phyloP scores from a whole-genome alignment of 805 yeast genomes.

The Candida sanyiensis region DNA sequence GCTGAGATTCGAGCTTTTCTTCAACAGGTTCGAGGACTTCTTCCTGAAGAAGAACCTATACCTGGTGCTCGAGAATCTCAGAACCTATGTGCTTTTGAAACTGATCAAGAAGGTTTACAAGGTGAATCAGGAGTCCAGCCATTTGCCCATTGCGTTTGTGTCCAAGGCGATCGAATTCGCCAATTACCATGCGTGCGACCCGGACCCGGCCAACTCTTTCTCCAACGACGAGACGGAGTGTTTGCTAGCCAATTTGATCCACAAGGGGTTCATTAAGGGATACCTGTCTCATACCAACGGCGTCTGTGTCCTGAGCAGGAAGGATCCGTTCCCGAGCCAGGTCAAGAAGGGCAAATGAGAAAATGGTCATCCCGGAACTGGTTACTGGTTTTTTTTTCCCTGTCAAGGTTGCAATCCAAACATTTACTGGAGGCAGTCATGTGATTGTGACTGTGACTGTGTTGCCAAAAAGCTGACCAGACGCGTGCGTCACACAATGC shows the following conservation, averaged over 20 bases:
- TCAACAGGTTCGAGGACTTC: conserved; percentile 41
- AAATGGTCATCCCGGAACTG: no score
- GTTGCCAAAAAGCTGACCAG: no score
- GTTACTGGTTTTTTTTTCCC: no score
- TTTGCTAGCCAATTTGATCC: conserved; percentile 58
- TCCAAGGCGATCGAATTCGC: conserved; percentile 39
- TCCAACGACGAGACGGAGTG: conserved; percentile 58
- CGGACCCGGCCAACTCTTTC: conserved; percentile 18
- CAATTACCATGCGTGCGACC: conserved; percentile 13
- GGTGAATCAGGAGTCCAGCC: conserved; percentile 24
- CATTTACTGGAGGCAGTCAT: no score
- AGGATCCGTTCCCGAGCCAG: conserved; percentile 59
- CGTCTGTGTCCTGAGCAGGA: conserved; percentile 71
- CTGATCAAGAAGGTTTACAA: conserved; percentile 38
- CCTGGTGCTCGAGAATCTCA: conserved; percentile 48
- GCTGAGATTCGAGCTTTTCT: conserved; percentile 38
- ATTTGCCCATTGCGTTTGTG: conserved; percentile 35
- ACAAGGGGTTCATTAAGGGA: conserved; percentile 61
- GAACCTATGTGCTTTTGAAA: conserved; percentile 44
- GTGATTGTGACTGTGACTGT: no score
- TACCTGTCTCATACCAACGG: conserved; percentile 73
- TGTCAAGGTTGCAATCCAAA: no score
- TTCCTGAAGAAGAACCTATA: conserved; percentile 57
- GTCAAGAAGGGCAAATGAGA: conserved; percentile 14
- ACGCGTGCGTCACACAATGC: no score